phyloP scores from a whole-genome alignment of 805 yeast species.

The Metschnikowia vanudenii region DNA sequence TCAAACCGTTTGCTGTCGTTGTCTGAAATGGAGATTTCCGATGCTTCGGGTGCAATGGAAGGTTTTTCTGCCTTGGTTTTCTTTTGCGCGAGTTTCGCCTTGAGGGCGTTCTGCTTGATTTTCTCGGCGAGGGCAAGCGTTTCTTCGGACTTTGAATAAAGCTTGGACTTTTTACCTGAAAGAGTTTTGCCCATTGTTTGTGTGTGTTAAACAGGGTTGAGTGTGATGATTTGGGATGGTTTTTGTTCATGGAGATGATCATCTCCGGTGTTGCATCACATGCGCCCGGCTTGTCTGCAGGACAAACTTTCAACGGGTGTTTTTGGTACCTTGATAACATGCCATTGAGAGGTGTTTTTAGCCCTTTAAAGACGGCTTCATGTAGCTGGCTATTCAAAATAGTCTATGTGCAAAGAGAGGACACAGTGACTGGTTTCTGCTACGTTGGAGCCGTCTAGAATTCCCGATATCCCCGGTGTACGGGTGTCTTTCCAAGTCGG shows the following conservation, averaged over 20 bases:
- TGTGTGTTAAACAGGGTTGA: too few relatives aligned
- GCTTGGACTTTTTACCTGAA: constrained; percentile 13
- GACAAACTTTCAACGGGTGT: too few relatives aligned
- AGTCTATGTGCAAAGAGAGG: too few relatives aligned
- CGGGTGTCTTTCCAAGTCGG: too few relatives aligned
- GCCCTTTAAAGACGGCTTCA: too few relatives aligned
- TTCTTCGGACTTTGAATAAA: constrained; percentile 23
- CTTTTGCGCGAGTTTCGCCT: constrained; percentile 18
- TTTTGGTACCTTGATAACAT: too few relatives aligned
- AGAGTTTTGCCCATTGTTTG: constrained; percentile 9
- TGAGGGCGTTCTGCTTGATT: constrained; percentile 41
- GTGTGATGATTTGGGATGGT: background rate
- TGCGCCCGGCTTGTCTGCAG: constrained; percentile 7
- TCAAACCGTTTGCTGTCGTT: constrained; percentile 23
- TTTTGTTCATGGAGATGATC: constrained; percentile 7
- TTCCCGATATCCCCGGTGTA: too few relatives aligned
- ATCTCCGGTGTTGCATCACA: too few relatives aligned
- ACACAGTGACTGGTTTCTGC: too few relatives aligned
- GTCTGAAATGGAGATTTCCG: constrained; percentile 20
- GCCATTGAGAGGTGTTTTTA: too few relatives aligned
- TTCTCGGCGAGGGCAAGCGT: constrained; percentile 56
- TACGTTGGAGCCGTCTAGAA: too few relatives aligned
- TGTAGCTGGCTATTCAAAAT: too few relatives aligned
- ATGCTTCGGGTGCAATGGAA: constrained; percentile 12
- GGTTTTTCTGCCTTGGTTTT: constrained; percentile 15